A percentile compares a stretch with the other conserved stretches of the same genome.
phyloP scores from a whole-genome alignment of 2,329 filamentous ascomycete genomes.

The Colletotrichum simmondsii region DNA sequence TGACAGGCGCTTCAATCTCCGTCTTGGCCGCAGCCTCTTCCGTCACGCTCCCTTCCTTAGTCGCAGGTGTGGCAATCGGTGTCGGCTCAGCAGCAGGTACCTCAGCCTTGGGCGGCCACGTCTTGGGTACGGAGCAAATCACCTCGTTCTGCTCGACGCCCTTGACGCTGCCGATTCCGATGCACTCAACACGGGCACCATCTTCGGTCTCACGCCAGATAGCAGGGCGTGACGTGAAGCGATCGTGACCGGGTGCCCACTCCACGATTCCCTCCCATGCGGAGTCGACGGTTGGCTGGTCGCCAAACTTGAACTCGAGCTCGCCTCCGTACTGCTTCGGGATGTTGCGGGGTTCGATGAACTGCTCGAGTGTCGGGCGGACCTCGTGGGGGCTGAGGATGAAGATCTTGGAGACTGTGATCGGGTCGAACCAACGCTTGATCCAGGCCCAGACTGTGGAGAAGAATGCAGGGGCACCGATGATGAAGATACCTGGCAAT shows the following conservation, averaged over 20 bases:
- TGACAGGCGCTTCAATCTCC: conserved; percentile 39
- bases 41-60: conserved; percentile 28
- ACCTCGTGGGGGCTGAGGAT: conserved; percentile 82
- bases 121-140: conserved; percentile 63
- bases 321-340: conserved; percentile 91
- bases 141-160: conserved; percentile 57
- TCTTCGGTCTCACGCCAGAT: conserved; percentile 65
- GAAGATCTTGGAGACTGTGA: conserved; percentile 96
- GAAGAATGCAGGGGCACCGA: conserved; percentile 91
- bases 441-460: conserved; percentile 95
- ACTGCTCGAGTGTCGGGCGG: conserved; percentile 78
- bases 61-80: conserved; percentile 14
- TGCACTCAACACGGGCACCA: conserved; percentile 59
- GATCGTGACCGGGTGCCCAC: conserved; percentile 64
- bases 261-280: conserved; percentile 58
- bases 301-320: conserved; percentile 84
- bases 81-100: conserved; percentile 16
- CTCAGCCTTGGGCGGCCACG: conserved; percentile 43
- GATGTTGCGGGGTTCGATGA: conserved; percentile 85
- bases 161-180: conserved; percentile 61
- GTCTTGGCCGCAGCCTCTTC: conserved; percentile 30
- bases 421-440: conserved; percentile 95
- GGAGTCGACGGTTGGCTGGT: conserved; percentile 78
- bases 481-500: conserved; percentile 67
- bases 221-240: conserved; percentile 67